These are phyloP conservation scores for Syzygium oleosum DNA, from an alignment of 345 rosid genomes.

Conservation along the genomic window DNA sequence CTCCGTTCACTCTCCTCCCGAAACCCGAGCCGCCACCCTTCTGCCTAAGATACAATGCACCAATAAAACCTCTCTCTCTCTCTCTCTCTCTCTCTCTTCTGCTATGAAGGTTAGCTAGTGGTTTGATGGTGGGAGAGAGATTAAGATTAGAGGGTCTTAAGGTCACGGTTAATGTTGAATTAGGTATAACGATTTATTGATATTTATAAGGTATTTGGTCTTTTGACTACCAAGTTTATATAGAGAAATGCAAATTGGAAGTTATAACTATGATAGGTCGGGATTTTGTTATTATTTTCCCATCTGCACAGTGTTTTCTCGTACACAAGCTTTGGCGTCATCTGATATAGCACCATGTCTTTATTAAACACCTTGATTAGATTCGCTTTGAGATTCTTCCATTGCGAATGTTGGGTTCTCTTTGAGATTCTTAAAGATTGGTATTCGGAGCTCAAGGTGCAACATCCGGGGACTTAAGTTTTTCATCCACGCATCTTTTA, in stretches of 20 bases:
- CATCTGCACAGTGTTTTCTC: neutral
- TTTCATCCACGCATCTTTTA: neutral
- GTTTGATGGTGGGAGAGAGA: neutral
- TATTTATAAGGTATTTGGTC: neutral
- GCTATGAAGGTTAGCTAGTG: neutral
- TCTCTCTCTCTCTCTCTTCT: neutral
- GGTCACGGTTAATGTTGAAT: neutral
- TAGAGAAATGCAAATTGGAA: neutral
- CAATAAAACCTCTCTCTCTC: neutral
- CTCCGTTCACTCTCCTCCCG: neutral
- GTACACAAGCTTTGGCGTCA: neutral
- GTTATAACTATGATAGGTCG: neutral
- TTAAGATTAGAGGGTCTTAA: neutral
- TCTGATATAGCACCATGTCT: neutral
- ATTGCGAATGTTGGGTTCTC: neutral
- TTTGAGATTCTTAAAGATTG: neutral
- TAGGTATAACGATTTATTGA: neutral
- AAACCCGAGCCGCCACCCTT: neutral
- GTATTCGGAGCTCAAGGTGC: neutral
- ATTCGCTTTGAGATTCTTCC: neutral
- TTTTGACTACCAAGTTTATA: neutral
- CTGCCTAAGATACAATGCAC: neutral
- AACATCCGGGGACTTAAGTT: neutral
- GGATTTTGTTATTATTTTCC: neutral
- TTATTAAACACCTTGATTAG: too few relatives aligned